Base-by-base conservation (phyloP, 257 asterid species). In the Nicotiana otophora region DNA sequence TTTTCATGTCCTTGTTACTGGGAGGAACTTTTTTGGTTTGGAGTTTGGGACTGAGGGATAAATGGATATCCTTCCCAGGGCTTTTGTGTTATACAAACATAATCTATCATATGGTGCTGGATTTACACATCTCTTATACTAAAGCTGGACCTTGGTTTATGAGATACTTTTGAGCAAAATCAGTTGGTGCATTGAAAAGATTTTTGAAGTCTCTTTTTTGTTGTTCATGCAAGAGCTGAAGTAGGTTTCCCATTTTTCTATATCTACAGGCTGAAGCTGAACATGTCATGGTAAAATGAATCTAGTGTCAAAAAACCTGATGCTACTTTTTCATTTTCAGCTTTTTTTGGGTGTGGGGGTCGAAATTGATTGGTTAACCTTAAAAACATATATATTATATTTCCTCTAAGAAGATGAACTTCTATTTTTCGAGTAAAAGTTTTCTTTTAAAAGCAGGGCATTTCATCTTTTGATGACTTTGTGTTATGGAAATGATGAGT, bases 401-500 rank as follows among this genome's bases (percentile, higher is more conserved):
- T 72, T 72, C 23, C 57, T 69, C 36, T 72, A 23, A 42, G 78
- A 72, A 72, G 20, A 55, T 72, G 20, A 42, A 23, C 61, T 46
- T 42, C 78, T 70, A 20, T 70, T 23, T 26, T 42, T 9, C 12
- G 62, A 74, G 80, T 23, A 33, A 26, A 48, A 48, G 26, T 1
- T 48, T 74, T 74, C 61, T 74, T 3, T 46, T 15, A 74, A 48
- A 74, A 72, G 16, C 5, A 74, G 9, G 63, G 58, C 7, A 46
- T 46, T 42, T 42, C 60, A 48, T 74, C 26, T 8, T 74, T 26
- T 26, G 23, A 14, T 28, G 36, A 23, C 61, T 34, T 17, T 26
- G 16, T 74, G 80, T 48, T 26, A 61, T 48, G 20, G n/a, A 74
- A 48, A 74, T 74, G 80, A 74, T 7, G 80, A 48, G 63, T 74